These are phyloP conservation scores for Flammula alnicola DNA, from an alignment of 1,284 basidiomycete species.

Conservation along the genomic window DNA sequence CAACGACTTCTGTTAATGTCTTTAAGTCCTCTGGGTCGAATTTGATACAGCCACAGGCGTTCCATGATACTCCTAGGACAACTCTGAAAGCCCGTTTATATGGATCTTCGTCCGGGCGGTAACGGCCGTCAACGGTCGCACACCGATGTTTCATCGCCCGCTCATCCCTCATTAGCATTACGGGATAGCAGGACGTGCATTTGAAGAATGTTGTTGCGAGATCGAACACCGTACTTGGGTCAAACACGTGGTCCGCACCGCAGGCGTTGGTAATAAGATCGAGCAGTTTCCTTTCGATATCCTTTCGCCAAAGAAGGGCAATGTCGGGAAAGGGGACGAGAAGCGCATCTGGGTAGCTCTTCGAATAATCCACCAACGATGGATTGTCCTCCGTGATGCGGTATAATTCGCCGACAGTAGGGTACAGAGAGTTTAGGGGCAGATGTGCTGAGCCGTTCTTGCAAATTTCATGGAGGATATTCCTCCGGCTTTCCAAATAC, in stretches of 20 bases:
- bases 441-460: not conserved
- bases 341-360: not conserved
- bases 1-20: not conserved
- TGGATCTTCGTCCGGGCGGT: too few relatives aligned
- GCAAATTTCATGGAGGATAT: not conserved
- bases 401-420: not conserved
- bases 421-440: not conserved
- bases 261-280: not conserved
- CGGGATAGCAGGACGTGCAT: not conserved
- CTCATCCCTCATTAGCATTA: not conserved
- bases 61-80: too few relatives aligned
- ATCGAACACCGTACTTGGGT: slow-evolving; percentile 3
- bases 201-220: slow-evolving; percentile 11
- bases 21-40: not conserved
- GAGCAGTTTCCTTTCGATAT: not conserved
- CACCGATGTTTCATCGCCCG: not conserved
- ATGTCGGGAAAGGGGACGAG: not conserved
- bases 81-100: too few relatives aligned
- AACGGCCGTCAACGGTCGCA: too few relatives aligned
- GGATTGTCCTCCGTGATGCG: not conserved
- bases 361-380: slow-evolving; percentile 1
- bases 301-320: not conserved
- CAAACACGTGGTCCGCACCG: not conserved
- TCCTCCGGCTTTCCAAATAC: not conserved
- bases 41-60: not conserved